Conservation (phyloP, 345 rosid species). For the Hirschfeldia incana region DNA sequence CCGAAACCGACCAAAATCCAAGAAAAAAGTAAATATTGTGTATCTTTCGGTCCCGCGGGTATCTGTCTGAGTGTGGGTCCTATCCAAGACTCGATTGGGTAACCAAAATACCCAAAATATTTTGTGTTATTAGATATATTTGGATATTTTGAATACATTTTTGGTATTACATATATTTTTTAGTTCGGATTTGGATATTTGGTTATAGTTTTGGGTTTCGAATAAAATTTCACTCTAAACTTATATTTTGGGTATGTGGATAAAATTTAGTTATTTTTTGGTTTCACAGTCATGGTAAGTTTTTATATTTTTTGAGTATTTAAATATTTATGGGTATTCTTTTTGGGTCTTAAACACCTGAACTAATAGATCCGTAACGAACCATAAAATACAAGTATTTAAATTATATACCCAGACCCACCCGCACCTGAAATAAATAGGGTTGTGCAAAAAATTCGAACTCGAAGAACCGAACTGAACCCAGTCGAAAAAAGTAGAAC, state of each 20-base stretch:
- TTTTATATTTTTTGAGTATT: neutral
- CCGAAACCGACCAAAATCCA: neutral
- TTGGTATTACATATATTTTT: neutral
- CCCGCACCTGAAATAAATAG: neutral
- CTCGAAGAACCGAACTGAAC: too few species aligned
- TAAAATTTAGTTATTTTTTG: too few species aligned
- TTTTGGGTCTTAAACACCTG: too few species aligned
- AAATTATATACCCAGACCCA: neutral
- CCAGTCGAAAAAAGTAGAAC: too few species aligned
- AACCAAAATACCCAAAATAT: neutral
- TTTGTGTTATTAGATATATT: neutral
- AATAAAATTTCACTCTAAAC: neutral
- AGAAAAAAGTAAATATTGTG: neutral
- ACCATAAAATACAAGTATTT: neutral
- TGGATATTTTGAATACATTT: neutral
- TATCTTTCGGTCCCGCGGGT: too few species aligned
- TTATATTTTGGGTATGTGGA: neutral
- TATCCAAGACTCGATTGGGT: neutral
- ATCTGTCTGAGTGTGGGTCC: neutral
- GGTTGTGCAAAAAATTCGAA: too few species aligned
- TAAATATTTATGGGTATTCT: neutral
- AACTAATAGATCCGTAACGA: too few species aligned
- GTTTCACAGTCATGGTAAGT: neutral
- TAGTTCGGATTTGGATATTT: neutral
- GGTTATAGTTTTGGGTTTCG: neutral